Evolutionary conservation across 805 yeast genomes (phyloP), one percentile per base, ranked within the genome.

Genomic region (Zygoascus biomembranicola): DNA sequence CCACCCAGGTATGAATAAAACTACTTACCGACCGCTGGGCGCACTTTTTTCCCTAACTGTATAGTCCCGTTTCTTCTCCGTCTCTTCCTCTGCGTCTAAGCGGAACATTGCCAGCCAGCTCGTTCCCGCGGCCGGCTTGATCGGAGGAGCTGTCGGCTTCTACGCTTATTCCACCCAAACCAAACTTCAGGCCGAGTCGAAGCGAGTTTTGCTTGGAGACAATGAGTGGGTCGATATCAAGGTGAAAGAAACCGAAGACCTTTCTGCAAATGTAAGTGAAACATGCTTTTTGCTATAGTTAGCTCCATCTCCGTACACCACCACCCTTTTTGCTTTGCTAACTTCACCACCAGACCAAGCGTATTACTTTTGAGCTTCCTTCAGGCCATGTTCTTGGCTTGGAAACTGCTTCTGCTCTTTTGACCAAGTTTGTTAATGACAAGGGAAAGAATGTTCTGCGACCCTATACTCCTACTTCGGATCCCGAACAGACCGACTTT

Each of bases 371-470:
- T 63, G 83, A 80, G 57, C 78, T 90, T 60, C 86, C 87, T 39
- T 68, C 77, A 23, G 90, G 85, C 64, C 79, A 82, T 56, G 81
- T 75, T 18, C 77, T 89, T 32, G 98, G 98, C 37, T 77, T 90
- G 61, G 73, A 77, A 60, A 78, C 85, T 51, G 95, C 98, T 44
- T 87, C 94, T 32, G 81, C 85, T 59, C 68, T 94, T 46, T 68
- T 94, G 68, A 80, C 96, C 70, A 90, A 90, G 75, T 87, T 74
- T 66, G 57, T 57, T 28, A 84, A 82, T 53, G 84, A 92, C 56
- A 87, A 88, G 74, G 98, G 97, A 61, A 80, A 75, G 72, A 82
- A 82, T 65, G 96, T 92, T 50, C 75, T 94, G 59, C 85, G 97
- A 74, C 81, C 81, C 32, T 77, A 77, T 69, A 94, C 99, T 43